Evolutionary conservation across 257 asterid genomes (phyloP), one percentile per base, ranked within the genome.

Genomic region (Penstemon barbatus): DNA sequence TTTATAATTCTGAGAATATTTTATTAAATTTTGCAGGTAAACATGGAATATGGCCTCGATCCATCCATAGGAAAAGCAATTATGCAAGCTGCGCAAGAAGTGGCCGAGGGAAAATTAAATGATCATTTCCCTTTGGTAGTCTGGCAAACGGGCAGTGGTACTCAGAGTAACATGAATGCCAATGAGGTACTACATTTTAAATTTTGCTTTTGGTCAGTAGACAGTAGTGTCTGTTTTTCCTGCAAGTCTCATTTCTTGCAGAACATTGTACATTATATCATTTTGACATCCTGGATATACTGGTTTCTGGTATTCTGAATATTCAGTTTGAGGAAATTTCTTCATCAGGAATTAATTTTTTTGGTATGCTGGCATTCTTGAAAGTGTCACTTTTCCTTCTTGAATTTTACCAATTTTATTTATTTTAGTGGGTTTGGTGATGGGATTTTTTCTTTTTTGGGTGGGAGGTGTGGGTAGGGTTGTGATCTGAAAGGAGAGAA

Each of bases 81-180:
- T 39, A 91, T 94, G 96, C 90, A 89, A 82, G 97, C 99, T 44
- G 97, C 99, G 4, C 91, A 94, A 78, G 99, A 94, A 83, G 99
- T 94, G 61, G 96, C 97, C 13, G 96, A 91, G 74, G 97, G 99
- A 66, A 89, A 91, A 79, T 69, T 91, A 74, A 91, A 89, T 49
- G 95, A 94, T 71, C 97, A 94, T 82, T 94, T 94, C 37, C 99
- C 97, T 1, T 77, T 91, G 91, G 97, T 94, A 74, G 91, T 94
- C 77, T 94, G 99, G 99, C 97, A 91, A 81, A 94, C 99, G 75
- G 97, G 99, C 62, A 91, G 97, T 76, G 99, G 97, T 46, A 94
- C 99, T 64, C 99, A 94, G 80, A 94, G 97, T 74, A 94, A 94
- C 82, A 94, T 94, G 99, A 94, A 94, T 66, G 99, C 99, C 76